These are phyloP conservation scores for Nemania serpens DNA, from an alignment of 2,329 filamentous ascomycete species.

Conservation along the genomic window DNA sequence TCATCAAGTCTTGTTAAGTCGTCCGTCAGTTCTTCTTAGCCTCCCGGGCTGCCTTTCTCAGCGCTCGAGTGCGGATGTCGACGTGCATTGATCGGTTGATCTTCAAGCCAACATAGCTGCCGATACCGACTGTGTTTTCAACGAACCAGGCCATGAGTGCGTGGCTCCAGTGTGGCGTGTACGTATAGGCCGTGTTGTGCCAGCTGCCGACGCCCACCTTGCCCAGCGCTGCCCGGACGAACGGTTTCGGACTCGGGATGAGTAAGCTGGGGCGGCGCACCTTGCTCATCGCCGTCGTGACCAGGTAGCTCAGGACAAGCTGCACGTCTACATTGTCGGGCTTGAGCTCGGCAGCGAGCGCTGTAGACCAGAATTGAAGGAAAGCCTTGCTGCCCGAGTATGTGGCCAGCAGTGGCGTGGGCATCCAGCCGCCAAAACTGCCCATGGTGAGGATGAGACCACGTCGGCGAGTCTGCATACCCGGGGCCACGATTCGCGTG, in stretches of 20 bases:
- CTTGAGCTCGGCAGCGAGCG: slow-evolving; percentile 81
- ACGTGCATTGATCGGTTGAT: slow-evolving; percentile 73
- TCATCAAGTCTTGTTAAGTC: neutral
- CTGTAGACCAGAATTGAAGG: slow-evolving; percentile 92
- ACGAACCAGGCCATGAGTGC: slow-evolving; percentile 85
- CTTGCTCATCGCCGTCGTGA: slow-evolving; percentile 97
- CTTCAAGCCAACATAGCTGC: slow-evolving; percentile 51
- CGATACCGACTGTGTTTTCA: slow-evolving; percentile 60
- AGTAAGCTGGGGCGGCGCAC: slow-evolving; percentile 76
- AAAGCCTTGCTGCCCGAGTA: slow-evolving; percentile 99
- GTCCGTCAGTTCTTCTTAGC: slow-evolving; percentile 63
- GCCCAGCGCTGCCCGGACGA: slow-evolving; percentile 76
- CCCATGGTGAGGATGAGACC: slow-evolving; percentile 97
- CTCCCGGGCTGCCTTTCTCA: slow-evolving; percentile 83
- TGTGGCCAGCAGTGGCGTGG: slow-evolving; percentile 89
- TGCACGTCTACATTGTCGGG: slow-evolving; percentile 85
- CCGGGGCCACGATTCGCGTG: slow-evolving; percentile 82
- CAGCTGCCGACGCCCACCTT: slow-evolving; percentile 84
- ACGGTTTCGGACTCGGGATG: slow-evolving; percentile 80
- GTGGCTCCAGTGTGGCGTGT: slow-evolving; percentile 93
- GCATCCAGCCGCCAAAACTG: slow-evolving; percentile 90
- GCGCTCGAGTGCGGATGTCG: slow-evolving; percentile 78
- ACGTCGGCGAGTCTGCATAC: slow-evolving; percentile 80
- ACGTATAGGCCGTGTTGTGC: slow-evolving; percentile 79
- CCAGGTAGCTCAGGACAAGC: slow-evolving; percentile 87